Percentiles rank a stretch among this genome's conserved stretches.
These are phyloP conservation scores for Metarhizium guizhouense DNA, from an alignment of 2,329 filamentous ascomycete species.

Conservation along the genomic window DNA sequence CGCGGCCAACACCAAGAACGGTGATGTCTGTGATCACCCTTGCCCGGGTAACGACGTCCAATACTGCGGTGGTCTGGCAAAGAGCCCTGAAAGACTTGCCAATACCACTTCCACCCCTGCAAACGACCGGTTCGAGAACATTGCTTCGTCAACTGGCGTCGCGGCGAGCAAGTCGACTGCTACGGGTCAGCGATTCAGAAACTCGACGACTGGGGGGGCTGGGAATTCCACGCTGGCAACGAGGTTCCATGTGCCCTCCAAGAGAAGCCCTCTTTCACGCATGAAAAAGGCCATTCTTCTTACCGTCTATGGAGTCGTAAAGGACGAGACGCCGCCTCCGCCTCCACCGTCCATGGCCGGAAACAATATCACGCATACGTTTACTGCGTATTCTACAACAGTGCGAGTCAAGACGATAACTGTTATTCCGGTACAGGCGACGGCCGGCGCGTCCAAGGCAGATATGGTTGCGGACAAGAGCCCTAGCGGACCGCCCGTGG, in stretches of 20 bases:
- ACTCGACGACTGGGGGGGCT: background rate
- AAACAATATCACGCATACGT: slow-evolving; percentile 8
- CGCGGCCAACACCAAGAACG: slow-evolving; percentile 12
- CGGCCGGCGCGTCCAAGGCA: background rate
- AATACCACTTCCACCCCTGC: background rate
- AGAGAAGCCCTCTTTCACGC: background rate
- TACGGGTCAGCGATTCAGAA: background rate
- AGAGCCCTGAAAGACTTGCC: background rate
- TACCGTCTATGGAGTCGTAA: slow-evolving; percentile 33
- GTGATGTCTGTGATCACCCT: slow-evolving; percentile 21
- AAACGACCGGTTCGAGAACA: background rate
- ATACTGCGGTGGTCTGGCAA: slow-evolving; percentile 32
- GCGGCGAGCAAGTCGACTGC: background rate
- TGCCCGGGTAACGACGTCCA: slow-evolving; percentile 33
- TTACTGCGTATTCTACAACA: background rate
- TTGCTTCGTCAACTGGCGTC: background rate
- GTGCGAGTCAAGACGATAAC: background rate
- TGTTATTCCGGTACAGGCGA: background rate
- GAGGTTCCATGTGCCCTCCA: background rate
- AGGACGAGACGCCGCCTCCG: slow-evolving; percentile 16
- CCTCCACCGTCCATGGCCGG: slow-evolving; percentile 25
- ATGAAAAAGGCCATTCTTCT: slow-evolving; percentile 22
- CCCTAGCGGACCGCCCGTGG: slow-evolving; percentile 19
- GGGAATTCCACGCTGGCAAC: background rate
- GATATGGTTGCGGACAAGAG: slow-evolving; percentile 5